These are phyloP conservation scores for Euptelea pleiosperma DNA, from an alignment of 164 flowering plant genomes.

Conservation along the genomic window DNA sequence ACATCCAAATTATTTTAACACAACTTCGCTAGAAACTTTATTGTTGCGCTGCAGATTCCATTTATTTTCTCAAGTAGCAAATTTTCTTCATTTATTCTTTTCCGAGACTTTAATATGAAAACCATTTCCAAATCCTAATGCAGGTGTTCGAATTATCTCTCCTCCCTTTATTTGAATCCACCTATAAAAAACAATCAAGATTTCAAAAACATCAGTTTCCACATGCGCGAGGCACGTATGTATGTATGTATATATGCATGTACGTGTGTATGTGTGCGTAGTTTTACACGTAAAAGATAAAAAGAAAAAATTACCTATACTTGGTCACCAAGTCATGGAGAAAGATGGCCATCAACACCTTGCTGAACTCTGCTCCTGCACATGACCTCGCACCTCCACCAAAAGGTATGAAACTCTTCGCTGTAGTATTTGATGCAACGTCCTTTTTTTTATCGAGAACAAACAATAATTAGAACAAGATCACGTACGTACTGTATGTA, in stretches of 20 bases:
- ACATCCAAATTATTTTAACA: no score
- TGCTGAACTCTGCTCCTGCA: conserved; percentile 34
- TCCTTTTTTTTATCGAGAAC: no score
- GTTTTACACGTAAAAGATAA: no score
- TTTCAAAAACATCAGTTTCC: no score
- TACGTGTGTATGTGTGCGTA: no score
- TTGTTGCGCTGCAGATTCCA: no score
- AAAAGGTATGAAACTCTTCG: conserved; percentile 33
- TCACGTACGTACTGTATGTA: no score
- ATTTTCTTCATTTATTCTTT: conserved; percentile 13
- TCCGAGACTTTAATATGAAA: conserved; percentile 45
- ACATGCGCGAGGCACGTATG: no score
- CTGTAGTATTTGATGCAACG: conserved; percentile 12
- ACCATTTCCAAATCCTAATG: conserved; percentile 71
- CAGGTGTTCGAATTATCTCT: conserved; percentile 66
- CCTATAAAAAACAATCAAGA: conserved; percentile 32
- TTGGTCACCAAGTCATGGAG: conserved; percentile 36
- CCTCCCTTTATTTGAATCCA: conserved; percentile 72
- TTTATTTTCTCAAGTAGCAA: no score
- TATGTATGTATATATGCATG: no score
- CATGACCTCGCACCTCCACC: conserved; percentile 39
- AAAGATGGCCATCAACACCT: conserved; percentile 27
- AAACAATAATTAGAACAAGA: no score
- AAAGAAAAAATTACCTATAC: conserved; percentile 42
- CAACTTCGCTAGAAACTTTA: no score